Evolutionary conservation across 768 basidiomycete species (phyloP), one percentile per base, ranked within the genome.

Genomic region (Tephrocybe rancida): DNA sequence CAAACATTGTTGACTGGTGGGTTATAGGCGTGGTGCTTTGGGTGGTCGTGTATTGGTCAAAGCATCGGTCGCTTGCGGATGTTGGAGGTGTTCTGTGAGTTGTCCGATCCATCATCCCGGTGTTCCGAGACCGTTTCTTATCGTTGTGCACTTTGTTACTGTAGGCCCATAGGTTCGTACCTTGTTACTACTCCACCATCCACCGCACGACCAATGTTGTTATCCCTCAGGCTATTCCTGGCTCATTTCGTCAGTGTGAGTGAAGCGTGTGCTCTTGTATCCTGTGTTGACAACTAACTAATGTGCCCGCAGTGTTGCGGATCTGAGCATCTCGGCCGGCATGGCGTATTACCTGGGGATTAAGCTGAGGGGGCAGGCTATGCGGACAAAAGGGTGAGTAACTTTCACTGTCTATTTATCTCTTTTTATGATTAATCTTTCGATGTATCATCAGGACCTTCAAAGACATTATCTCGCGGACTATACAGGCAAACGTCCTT

Each of bases 11-110:
- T 3, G 11, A 41, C 11, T 21, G 19, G 21, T n/a, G 2, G 5
- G 3, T n/a, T 10, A 16, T 10, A 44, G 44, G 26, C 27, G 38
- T 50, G 16, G 48, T 50, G 1, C 11, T 50, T 5, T 50, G 48
- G 48, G 48, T 50, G 7, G 48, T 50, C 27, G 26, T 42, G 2
- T 50, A 50, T 30, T 50, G 48, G 48, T 50, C 48, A 6, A 2
- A 26, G 26, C 48, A 50, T 27, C 27, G 48, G 3, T 3, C 26
- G 2, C 26, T 50, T 25, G 39, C 38, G 8, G 48, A 41, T 21
- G 48, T 50, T 18, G 48, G 48, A 11, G 38, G 48, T 42, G 48
- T 50, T 1, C 24, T 50, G 48, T 50, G 13, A 41, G 48, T 50
- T 19, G 19, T 11, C 13, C 24, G 13, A 44, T 44, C 16, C 22